Evolutionary conservation across 495 filamentous ascomycete species (phyloP).

Genomic region (Talaromyces nanjingensis): DNA sequence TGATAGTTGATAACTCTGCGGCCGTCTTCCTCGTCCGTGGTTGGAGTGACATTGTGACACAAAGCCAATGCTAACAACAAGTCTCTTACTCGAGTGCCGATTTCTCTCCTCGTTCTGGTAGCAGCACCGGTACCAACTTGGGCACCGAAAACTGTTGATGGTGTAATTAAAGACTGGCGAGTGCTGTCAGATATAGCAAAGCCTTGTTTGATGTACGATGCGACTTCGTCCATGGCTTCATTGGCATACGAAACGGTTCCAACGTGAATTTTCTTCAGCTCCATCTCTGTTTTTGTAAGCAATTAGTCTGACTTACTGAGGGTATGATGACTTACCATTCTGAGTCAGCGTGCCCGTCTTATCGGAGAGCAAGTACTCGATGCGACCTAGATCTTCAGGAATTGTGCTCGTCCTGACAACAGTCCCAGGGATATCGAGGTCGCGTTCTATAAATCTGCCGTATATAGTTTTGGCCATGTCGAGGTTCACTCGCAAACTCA

Average conservation of each 20-base stretch:
- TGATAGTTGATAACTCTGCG: constrained; percentile 79
- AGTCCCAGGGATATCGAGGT: constrained; percentile 81
- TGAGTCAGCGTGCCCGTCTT: constrained; percentile 97
- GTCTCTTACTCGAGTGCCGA: constrained; percentile 85
- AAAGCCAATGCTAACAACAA: constrained; percentile 85
- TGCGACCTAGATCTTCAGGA: constrained; percentile 89
- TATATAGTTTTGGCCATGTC: constrained; percentile 97
- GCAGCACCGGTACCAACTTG: constrained; percentile 51
- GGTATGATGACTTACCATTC: constrained; percentile 49
- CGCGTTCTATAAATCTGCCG: constrained; percentile 88
- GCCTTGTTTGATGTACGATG: constrained; percentile 73
- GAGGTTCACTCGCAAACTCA: constrained; percentile 91
- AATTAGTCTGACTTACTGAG: background rate
- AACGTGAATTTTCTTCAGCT: constrained; percentile 96
- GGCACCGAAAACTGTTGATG: constrained; percentile 58
- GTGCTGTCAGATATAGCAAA: constrained; percentile 47
- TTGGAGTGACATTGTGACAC: constrained; percentile 97
- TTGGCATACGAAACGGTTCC: constrained; percentile 97
- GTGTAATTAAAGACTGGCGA: constrained; percentile 53
- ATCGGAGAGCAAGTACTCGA: constrained; percentile 94
- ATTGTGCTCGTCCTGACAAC: constrained; percentile 96
- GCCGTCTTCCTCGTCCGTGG: constrained; percentile 74
- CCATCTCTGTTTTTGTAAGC: constrained; percentile 62
- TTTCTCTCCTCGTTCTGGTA: constrained; percentile 82
- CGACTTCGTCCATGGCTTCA: constrained; percentile 97